These are phyloP conservation scores for Ascochyta fabae DNA, from an alignment of 2,329 filamentous ascomycete genomes.

Conservation along the genomic window DNA sequence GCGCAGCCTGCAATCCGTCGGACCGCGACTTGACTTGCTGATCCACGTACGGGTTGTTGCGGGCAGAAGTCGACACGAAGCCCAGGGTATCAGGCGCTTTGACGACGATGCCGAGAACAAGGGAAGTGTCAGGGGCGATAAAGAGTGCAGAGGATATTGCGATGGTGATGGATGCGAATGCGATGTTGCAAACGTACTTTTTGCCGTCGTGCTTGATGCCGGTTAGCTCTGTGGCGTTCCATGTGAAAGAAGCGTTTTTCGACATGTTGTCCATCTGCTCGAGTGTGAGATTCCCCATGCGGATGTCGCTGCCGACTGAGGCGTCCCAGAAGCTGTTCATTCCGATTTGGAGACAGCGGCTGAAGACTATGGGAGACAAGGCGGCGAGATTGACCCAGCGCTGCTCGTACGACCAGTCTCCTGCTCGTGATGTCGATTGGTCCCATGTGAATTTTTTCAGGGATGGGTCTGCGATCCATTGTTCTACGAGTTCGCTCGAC, in stretches of 20 bases:
- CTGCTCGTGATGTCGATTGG: not conserved
- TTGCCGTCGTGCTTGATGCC: not conserved
- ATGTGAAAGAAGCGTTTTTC: not conserved
- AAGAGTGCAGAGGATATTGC: constrained; percentile 1
- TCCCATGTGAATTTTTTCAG: not conserved
- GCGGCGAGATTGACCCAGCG: not conserved
- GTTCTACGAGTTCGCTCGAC: not conserved
- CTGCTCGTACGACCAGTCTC: not conserved
- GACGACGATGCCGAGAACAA: constrained; percentile 9
- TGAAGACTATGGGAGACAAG: not conserved
- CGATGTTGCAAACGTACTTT: constrained; percentile 4
- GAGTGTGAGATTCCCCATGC: not conserved
- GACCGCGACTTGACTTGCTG: not conserved
- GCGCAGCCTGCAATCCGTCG: not conserved
- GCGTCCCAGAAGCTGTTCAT: constrained; percentile 22
- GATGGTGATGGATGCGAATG: constrained; percentile 10
- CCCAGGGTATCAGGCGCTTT: constrained; percentile 17
- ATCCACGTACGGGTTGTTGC: constrained; percentile 11
- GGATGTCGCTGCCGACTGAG: not conserved
- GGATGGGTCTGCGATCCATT: not conserved
- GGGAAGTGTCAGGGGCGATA: not conserved
- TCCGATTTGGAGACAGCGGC: constrained; percentile 6
- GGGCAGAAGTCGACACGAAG: constrained; percentile 9
- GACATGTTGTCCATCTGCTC: not conserved
- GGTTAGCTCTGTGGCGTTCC: not conserved